phyloP scores from a whole-genome alignment of 805 yeast species.

The Metschnikowia amazonensis region DNA sequence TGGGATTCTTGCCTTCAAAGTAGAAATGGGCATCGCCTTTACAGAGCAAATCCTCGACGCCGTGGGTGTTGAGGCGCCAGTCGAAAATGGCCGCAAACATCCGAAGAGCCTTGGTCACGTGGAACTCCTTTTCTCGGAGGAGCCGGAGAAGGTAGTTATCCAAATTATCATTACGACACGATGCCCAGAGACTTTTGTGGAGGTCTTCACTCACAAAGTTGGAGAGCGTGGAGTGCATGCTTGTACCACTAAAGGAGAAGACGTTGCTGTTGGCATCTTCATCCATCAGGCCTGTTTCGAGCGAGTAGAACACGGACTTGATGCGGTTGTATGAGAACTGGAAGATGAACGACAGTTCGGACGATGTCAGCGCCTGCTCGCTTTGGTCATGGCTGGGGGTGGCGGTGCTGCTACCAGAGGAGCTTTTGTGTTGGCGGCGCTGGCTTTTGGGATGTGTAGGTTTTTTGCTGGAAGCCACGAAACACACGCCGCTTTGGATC shows the following conservation, averaged over 20 bases:
- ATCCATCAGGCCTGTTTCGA: conserved; percentile 9
- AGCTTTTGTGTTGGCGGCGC: not conserved
- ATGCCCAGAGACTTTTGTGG: conserved; percentile 14
- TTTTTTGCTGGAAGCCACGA: conserved; percentile 3
- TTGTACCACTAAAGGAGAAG: conserved; percentile 8
- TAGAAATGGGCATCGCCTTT: conserved; percentile 11
- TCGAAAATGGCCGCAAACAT: conserved; percentile 12
- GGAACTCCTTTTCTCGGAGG: conserved; percentile 8
- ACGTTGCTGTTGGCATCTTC: conserved; percentile 3
- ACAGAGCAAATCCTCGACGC: conserved; percentile 9
- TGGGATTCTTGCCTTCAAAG: conserved; percentile 3
- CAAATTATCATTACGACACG: conserved; percentile 9
- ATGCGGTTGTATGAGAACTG: conserved; percentile 7
- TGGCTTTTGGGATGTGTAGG: no score
- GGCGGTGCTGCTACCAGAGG: not conserved
- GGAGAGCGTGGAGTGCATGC: conserved; percentile 4
- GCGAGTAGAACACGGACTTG: conserved; percentile 7
- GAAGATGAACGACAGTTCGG: conserved; percentile 6
- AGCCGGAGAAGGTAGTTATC: conserved; percentile 13
- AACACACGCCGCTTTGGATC: not conserved
- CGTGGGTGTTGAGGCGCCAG: conserved; percentile 9
- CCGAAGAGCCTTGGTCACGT: conserved; percentile 6
- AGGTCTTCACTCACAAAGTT: conserved; percentile 13
- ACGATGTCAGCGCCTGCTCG: not conserved
- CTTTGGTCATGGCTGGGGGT: not conserved